These are phyloP conservation scores for Ogataea paradorogensis DNA, from an alignment of 805 yeast genomes.

Conservation along the genomic window DNA sequence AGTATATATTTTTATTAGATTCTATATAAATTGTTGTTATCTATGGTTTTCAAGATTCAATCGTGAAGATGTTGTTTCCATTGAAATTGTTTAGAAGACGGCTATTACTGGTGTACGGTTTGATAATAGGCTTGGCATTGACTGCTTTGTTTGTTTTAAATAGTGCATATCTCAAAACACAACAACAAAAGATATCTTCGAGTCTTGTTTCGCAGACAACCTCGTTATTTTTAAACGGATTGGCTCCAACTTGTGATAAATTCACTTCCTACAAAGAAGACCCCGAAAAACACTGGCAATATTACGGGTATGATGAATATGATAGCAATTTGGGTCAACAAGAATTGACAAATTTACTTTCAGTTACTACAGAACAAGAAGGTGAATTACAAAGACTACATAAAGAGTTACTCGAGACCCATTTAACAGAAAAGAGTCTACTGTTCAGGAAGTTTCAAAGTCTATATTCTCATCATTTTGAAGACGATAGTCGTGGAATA, in stretches of 20 bases:
- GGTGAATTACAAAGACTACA: slow-evolving; percentile 25
- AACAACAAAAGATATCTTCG: slow-evolving; percentile 17
- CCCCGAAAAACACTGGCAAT: slow-evolving; percentile 29
- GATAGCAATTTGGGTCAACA: slow-evolving; percentile 19
- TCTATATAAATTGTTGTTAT: background rate
- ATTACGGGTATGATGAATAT: slow-evolving; percentile 31
- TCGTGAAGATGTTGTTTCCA: slow-evolving; percentile 4
- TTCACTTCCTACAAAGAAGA: slow-evolving; percentile 24
- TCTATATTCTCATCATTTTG: slow-evolving; percentile 11
- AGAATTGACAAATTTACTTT: slow-evolving; percentile 22
- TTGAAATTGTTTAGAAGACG: slow-evolving; percentile 9
- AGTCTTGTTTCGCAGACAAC: slow-evolving; percentile 16
- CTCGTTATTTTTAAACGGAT: slow-evolving; percentile 4
- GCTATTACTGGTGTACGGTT: slow-evolving; percentile 4
- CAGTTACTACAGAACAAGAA: slow-evolving; percentile 24
- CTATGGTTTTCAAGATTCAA: background rate
- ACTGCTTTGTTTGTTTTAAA: slow-evolving; percentile 5
- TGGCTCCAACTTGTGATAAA: slow-evolving; percentile 26
- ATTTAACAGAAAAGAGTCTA: slow-evolving; percentile 15
- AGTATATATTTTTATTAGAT: background rate
- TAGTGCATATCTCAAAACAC: slow-evolving; percentile 11
- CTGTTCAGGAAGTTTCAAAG: slow-evolving; percentile 15
- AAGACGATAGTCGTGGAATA: slow-evolving; percentile 22
- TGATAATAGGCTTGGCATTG: slow-evolving; percentile 2
- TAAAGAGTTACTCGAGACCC: slow-evolving; percentile 14